Percentiles rank a stretch among this genome's conserved stretches.
Conservation (phyloP, 495 filamentous ascomycete species). For the Hypoxylon fuscum region DNA sequence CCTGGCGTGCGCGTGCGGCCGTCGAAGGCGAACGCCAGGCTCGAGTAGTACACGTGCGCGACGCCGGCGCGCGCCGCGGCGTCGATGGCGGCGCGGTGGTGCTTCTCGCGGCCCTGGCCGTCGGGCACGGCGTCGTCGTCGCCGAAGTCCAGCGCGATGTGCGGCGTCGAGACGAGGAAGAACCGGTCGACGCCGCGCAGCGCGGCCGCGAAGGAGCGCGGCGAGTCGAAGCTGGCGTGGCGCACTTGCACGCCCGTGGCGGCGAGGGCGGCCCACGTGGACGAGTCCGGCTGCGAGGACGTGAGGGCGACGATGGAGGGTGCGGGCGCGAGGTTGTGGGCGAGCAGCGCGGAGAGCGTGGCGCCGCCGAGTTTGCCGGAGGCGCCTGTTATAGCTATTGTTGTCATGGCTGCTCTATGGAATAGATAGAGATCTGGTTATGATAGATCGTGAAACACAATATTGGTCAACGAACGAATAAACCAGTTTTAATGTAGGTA, state of each 20-base stretch:
- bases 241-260: slow-evolving; percentile 46
- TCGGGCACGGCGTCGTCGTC: slow-evolving; percentile 45
- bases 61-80: slow-evolving; percentile 66
- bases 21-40: slow-evolving; percentile 55
- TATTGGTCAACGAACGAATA: background rate
- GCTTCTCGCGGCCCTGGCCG: slow-evolving; percentile 49
- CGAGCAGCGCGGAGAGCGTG: slow-evolving; percentile 50
- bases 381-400: slow-evolving; percentile 52
- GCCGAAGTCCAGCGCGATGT: slow-evolving; percentile 37
- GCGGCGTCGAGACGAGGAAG: slow-evolving; percentile 59
- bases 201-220: slow-evolving; percentile 44
- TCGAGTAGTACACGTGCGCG: slow-evolving; percentile 72
- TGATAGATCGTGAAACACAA: background rate
- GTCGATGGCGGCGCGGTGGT: slow-evolving; percentile 64
- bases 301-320: slow-evolving; percentile 50
- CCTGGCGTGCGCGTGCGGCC: background rate
- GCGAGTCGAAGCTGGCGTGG: slow-evolving; percentile 54
- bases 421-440: no score
- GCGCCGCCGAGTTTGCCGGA: slow-evolving; percentile 58
- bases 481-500: no score
- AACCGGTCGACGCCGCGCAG: slow-evolving; percentile 55
- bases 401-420: slow-evolving; percentile 32
- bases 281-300: slow-evolving; percentile 40
- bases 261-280: slow-evolving; percentile 36
- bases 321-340: slow-evolving; percentile 44